phyloP scores from a whole-genome alignment of 345 rosid species.

The Syzygium grande region DNA sequence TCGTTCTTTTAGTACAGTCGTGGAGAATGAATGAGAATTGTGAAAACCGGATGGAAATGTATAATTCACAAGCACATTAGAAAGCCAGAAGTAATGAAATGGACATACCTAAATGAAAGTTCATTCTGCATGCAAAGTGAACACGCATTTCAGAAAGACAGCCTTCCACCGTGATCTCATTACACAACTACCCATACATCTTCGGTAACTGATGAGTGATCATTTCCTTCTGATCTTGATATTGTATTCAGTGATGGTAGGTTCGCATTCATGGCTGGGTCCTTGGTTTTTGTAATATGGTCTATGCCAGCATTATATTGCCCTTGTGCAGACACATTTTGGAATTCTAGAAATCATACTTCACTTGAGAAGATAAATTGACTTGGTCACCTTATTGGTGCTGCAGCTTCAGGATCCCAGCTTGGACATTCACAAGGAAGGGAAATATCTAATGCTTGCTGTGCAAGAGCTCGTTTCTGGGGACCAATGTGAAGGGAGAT shows the following conservation, averaged over 20 bases:
- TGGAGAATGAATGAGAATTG: neutral
- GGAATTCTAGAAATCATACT: neutral
- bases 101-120: neutral
- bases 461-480: conserved; percentile 88
- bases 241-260: neutral
- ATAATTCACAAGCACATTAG: neutral
- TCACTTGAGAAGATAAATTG: neutral
- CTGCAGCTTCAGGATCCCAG: conserved; percentile 72
- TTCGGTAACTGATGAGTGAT: neutral
- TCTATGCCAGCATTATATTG: neutral
- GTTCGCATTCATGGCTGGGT: neutral
- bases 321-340: neutral
- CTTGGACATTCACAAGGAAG: conserved; percentile 78
- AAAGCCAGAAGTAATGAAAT: neutral
- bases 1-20: neutral
- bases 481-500: conserved; percentile 95
- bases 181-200: neutral
- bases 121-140: neutral
- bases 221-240: neutral
- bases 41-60: neutral
- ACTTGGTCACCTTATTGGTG: neutral
- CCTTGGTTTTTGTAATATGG: neutral
- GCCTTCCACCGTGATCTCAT: neutral
- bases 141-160: neutral
- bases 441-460: conserved; percentile 82